Percentiles rank a stretch among this genome's conserved stretches.
Evolutionary conservation across 257 asterid genomes (phyloP).

Genomic region (Lycium barbarum): DNA sequence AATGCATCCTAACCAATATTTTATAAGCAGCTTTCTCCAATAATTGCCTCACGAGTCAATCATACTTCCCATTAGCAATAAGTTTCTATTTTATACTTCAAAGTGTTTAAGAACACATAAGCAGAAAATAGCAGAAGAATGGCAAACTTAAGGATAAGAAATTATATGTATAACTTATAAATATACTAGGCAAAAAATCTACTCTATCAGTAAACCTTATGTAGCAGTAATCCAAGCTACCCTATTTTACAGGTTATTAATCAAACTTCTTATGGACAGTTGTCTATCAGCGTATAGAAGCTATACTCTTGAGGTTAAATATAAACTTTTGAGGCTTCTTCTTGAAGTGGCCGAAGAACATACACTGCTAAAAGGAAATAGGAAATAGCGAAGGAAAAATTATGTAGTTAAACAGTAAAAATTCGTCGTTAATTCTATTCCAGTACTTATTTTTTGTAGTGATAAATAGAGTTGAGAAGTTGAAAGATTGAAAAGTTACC

Average conservation of each 20-base stretch:
- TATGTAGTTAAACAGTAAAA: too few species aligned
- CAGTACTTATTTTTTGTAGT: too few species aligned
- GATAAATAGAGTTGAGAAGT: too few species aligned
- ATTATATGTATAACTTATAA: background rate
- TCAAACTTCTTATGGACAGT: background rate
- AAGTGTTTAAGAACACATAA: background rate
- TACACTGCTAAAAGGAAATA: too few species aligned
- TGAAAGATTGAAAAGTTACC: constrained; percentile 41
- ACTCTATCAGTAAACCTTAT: background rate
- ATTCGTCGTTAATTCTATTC: too few species aligned
- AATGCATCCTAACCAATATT: background rate
- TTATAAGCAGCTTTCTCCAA: background rate
- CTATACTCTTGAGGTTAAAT: background rate
- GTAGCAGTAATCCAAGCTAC: background rate
- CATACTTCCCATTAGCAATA: background rate
- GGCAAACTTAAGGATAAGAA: background rate
- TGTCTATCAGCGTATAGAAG: background rate
- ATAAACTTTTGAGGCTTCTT: background rate
- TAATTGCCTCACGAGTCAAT: background rate
- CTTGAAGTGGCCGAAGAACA: background rate
- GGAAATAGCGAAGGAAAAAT: too few species aligned
- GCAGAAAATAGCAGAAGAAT: background rate
- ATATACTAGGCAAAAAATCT: too few species aligned
- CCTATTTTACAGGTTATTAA: background rate
- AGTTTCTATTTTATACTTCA: background rate